These are phyloP conservation scores for Mucor mucedo DNA, from an alignment of 371 early-diverging fungal species.

Conservation along the genomic window DNA sequence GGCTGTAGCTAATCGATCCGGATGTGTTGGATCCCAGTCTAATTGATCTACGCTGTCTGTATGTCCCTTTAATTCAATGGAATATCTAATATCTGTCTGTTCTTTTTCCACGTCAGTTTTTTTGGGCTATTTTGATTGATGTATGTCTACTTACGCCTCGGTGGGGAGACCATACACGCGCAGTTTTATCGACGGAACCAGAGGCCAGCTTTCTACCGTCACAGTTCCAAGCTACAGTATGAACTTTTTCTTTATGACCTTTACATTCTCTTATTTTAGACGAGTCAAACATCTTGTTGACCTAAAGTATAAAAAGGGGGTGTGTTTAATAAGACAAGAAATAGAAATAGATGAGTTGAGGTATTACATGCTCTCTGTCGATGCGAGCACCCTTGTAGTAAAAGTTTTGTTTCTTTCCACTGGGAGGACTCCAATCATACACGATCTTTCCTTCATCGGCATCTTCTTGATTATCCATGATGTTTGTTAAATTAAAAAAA, in stretches of 20 bases:
- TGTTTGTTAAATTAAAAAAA: neutral
- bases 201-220: slow-evolving; percentile 70
- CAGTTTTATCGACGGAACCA: slow-evolving; percentile 73
- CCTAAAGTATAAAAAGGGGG: slow-evolving; percentile 23
- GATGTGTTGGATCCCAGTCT: slow-evolving; percentile 82
- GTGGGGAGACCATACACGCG: slow-evolving; percentile 71
- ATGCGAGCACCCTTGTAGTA: slow-evolving; percentile 37
- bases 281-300: slow-evolving; percentile 38
- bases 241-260: slow-evolving; percentile 67
- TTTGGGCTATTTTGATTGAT: no score
- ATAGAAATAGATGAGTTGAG: no score
- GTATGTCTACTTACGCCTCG: slow-evolving; percentile 48
- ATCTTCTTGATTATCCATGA: slow-evolving; percentile 15
- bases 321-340: neutral
- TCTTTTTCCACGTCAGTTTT: neutral
- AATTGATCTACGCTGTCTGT: slow-evolving; percentile 85
- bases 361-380: slow-evolving; percentile 34
- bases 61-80: slow-evolving; percentile 80
- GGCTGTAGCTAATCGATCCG: slow-evolving; percentile 81
- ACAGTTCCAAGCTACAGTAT: slow-evolving; percentile 71
- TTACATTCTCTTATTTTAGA: slow-evolving; percentile 54
- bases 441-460: slow-evolving; percentile 27
- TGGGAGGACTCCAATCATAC: slow-evolving; percentile 52
- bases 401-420: slow-evolving; percentile 37
- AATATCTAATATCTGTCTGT: slow-evolving; percentile 65